Conservation (phyloP, 2,329 filamentous ascomycete species). For the Podosphaera leucotricha region DNA sequence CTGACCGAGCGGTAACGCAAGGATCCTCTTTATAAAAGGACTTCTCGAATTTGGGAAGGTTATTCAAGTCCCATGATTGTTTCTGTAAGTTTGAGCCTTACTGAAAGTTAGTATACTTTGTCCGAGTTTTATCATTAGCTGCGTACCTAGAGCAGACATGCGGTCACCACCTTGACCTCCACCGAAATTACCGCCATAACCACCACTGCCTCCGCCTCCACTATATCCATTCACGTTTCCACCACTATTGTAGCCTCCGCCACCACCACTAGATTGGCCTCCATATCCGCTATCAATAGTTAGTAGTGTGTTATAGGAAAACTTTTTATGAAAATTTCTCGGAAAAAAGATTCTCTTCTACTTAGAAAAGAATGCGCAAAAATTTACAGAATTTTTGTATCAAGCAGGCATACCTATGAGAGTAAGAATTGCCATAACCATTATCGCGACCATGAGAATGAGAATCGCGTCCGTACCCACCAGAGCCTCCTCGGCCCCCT, state of each 20-base stretch:
- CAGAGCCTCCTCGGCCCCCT: conserved; percentile 20
- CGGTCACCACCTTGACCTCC: conserved; percentile 61
- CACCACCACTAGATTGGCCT: conserved; percentile 20
- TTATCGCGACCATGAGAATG: conserved; percentile 22
- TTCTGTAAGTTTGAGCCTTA: conserved; percentile 62
- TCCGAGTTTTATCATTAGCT: background rate
- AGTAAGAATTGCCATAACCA: conserved; percentile 24
- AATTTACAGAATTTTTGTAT: conserved; percentile 17
- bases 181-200: conserved; percentile 20
- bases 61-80: conserved; percentile 46
- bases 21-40: conserved; percentile 96
- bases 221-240: conserved; percentile 15
- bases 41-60: conserved; percentile 93
- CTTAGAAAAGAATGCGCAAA: conserved; percentile 12
- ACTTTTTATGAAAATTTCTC: too few species aligned
- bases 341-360: conserved; percentile 10
- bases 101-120: background rate
- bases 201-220: conserved; percentile 17
- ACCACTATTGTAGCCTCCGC: conserved; percentile 16
- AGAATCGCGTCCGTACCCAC: conserved; percentile 30
- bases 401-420: conserved; percentile 23
- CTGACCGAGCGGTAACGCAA: conserved; percentile 48
- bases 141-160: conserved; percentile 51
- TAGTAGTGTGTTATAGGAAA: conserved; percentile 12
- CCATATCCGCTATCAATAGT: conserved; percentile 24